Base-by-base conservation (phyloP, 805 yeast species). In the Sungouiozyma ichnusensis region DNA sequence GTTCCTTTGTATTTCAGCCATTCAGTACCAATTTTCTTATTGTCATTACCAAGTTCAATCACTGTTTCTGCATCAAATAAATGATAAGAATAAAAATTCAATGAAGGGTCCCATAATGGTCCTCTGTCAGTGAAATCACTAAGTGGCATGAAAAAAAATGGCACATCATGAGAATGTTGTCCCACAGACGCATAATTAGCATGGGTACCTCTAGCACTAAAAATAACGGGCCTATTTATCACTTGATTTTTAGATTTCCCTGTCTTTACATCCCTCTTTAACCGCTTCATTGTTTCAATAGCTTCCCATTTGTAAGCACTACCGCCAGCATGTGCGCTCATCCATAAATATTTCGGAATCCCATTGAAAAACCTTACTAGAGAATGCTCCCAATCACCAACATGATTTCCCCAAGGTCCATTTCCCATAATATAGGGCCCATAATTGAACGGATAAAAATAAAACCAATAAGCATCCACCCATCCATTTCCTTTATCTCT, bases 291-390 rank as follows among this genome's bases (percentile, higher is more conserved):
- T 31, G 38, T 42, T 57, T 86, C 95, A 42, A 88, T 62, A 18
- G 85, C 81, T n/a, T 73, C 69, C 58, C 79, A 88, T 47, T 72
- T 71, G 58, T 81, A 90, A 0, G 95, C 96, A 24, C 87, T 81
- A 6, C 98, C 98, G 11, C 97, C 97, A 2, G 97, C 95, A 62
- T 90, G 98, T 1, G 97, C 97, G 20, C 94, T 81, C 94, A 92
- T 83, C 97, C 97, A 90, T 16, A 88, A 77, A 41, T 82, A 74
- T 11, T 79, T 69, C 0, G 98, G 97, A 44, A 69, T 64, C 1
- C 95, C 95, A 2, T 81, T 72, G 53, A 79, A 76, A 57, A 85
- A 90, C 19, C 98, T 69, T 13, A 87, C 90, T 31, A 90, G 64
- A 1, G 94, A 78, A 60, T 90, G 98, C 53, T 90, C 98, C 98